Base-by-base conservation (phyloP, 768 basidiomycete genomes). In the Auricularia auricula-judae region DNA sequence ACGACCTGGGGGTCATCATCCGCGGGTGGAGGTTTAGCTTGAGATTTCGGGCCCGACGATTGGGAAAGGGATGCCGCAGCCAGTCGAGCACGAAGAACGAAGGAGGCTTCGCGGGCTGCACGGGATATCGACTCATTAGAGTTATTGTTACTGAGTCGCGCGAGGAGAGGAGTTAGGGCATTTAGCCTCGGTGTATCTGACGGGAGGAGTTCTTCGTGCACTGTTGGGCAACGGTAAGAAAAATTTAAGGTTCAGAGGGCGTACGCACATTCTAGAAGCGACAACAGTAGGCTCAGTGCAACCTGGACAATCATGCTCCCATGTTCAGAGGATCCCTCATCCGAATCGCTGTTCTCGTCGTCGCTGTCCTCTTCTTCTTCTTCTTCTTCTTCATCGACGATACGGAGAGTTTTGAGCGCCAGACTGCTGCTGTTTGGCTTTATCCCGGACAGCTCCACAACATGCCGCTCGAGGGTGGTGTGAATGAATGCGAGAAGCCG, bases 401-500 rank as follows among this genome's bases (percentile, higher is more conserved):
- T 77, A 43, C 75, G 74, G 14, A 80, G 71, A 66, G 67, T 65
- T 64, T 67, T 70, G 63, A 69, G 51, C 62, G 44, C 47, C 23
- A 64, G 54, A 7, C 62, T 12, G 8, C 47, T 21, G 11, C 18
- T 18, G 5, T 21, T 16, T 18, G 47, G 18, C 11, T 4, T 8
- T 4, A 29, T 10, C 56, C 23, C 29, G 14, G 29, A 11, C 23
- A 59, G 18, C 10, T 10, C 29, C 5, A 4, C 23, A 33, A 59
- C 23, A 34, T 29, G 34, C 18, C 5, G 56, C 8, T 86, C 83
- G 3, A 97, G 76, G 1, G 89, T 88, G 65, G 91, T 85, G 64
- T 87, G 88, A 33, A 98, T 80, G 71, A 97, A 97, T 2, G 82
- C 78, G n/a, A 98, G 73, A 10, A 95, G 81, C 64, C 94, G 85